phyloP scores from a whole-genome alignment of 495 filamentous ascomycete species.

The Cudoniella acicularis region DNA sequence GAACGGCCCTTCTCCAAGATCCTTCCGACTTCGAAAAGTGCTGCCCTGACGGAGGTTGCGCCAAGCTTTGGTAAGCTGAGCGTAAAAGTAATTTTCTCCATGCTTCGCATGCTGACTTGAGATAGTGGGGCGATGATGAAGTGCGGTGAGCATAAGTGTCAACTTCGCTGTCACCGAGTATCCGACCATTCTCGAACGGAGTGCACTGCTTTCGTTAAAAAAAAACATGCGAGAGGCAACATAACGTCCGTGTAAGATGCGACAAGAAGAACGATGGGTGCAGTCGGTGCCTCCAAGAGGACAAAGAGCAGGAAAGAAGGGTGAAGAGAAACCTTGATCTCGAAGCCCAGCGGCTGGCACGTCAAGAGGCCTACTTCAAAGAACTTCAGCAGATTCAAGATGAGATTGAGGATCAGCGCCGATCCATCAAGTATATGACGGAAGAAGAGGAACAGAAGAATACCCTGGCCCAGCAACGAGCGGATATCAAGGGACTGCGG shows the following conservation, averaged over 20 bases:
- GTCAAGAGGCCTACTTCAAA: no score
- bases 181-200: constrained; percentile 62
- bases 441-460: no score
- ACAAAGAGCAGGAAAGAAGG: no score
- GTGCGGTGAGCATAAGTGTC: constrained; percentile 61
- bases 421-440: no score
- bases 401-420: no score
- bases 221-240: constrained; percentile 52
- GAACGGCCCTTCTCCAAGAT: constrained; percentile 38
- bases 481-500: no score
- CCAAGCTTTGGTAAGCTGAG: constrained; percentile 55
- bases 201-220: constrained; percentile 45
- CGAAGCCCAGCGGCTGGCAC: no score
- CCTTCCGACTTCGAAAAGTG: constrained; percentile 54
- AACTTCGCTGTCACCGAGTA: constrained; percentile 59
- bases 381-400: no score
- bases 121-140: constrained; percentile 50
- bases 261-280: no score
- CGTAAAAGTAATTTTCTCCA: neutral
- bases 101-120: neutral
- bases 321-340: no score
- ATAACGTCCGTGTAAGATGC: constrained; percentile 36
- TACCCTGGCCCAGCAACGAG: no score
- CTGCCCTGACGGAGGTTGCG: constrained; percentile 73
- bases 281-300: no score